Base-by-base conservation (phyloP, 1,139 yeast species). In the Candida glucosophila region DNA sequence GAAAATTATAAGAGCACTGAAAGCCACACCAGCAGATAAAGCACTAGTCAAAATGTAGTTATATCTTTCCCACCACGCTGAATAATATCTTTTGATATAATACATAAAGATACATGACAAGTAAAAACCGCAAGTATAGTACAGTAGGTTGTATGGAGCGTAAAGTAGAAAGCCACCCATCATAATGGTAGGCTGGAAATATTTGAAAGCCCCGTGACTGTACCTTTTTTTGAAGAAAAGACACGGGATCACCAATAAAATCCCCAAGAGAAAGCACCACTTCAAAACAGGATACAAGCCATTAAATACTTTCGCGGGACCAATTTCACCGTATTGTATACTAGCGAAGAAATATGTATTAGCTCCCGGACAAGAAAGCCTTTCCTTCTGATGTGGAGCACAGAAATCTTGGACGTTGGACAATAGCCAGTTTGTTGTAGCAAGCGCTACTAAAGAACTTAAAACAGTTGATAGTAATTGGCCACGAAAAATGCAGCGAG, bases 41-140 rank as follows among this genome's bases (percentile, higher is more conserved):
- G 73, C 80, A 32, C 73, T 62, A 10, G 77, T 60, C 19, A 76
- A 50, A 7, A 77, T 65, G 43, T 76, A 77, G 40, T 71, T 74
- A 49, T 75, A 77, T 46, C 69, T 73, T 33, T 69, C 75, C 77
- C 79, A 75, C 77, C 80, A 70, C 14, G 59, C 49, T 12, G 57
- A 39, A 40, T 65, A 70, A 34, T 68, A 58, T 36, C 52, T 59
- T 37, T 63, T 69, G 37, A 73, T 50, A 43, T 58, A 52, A 41
- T 60, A 58, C 72, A 73, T 75, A 53, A 76, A 76, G 16, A 56
- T 37, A 30, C 51, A 61, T 8, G 73, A 58, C 15, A 67, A 43
- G 32, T 65, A 60, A 26, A 70, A 44, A 13, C 77, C 76, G 15
- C 70, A 67, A 12, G 73, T 64, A 36, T 53, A 57, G 49, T 72